phyloP scores from a whole-genome alignment of 1,284 basidiomycete species.

The Puccinia horiana region DNA sequence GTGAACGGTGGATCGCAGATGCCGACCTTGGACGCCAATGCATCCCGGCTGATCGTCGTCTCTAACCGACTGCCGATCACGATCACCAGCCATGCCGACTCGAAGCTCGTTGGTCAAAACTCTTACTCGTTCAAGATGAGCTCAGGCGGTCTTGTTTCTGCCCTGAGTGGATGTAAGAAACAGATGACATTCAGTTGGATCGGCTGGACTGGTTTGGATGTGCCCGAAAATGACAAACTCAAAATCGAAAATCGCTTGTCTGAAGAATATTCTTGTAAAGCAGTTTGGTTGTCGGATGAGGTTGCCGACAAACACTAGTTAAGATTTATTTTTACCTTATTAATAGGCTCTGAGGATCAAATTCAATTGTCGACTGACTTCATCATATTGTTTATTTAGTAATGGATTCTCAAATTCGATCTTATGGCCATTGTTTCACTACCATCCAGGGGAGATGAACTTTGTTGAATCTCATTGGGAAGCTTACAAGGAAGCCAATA shows the following conservation, averaged over 20 bases:
- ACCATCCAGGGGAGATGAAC: slow-evolving; percentile 89
- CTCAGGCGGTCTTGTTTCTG: slow-evolving; percentile 89
- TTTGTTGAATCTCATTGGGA: slow-evolving; percentile 98
- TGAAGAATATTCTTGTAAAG: slow-evolving; percentile 94
- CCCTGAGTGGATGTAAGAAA: slow-evolving; percentile 92
- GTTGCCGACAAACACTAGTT: slow-evolving; percentile 98
- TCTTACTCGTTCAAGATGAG: slow-evolving; percentile 67
- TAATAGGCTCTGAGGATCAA: slow-evolving; percentile 36
- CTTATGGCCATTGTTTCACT: slow-evolving; percentile 98
- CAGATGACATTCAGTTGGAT: slow-evolving; percentile 65
- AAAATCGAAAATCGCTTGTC: slow-evolving; percentile 81
- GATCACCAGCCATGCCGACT: slow-evolving; percentile 34
- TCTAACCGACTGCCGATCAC: slow-evolving; percentile 49
- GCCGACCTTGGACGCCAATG: slow-evolving; percentile 33
- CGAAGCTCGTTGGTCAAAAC: neutral
- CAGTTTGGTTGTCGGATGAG: slow-evolving; percentile 95
- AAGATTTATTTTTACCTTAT: slow-evolving; percentile 59
- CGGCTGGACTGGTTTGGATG: slow-evolving; percentile 67
- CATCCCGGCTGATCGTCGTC: slow-evolving; percentile 38
- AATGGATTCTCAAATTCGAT: slow-evolving; percentile 93
- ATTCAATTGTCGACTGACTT: neutral
- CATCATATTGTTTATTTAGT: neutral
- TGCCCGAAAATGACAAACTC: slow-evolving; percentile 80
- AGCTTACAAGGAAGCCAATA: slow-evolving; percentile 94
- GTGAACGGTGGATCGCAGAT: neutral